phyloP scores from a whole-genome alignment of 805 yeast species.

The Metschnikowia hibisci region DNA sequence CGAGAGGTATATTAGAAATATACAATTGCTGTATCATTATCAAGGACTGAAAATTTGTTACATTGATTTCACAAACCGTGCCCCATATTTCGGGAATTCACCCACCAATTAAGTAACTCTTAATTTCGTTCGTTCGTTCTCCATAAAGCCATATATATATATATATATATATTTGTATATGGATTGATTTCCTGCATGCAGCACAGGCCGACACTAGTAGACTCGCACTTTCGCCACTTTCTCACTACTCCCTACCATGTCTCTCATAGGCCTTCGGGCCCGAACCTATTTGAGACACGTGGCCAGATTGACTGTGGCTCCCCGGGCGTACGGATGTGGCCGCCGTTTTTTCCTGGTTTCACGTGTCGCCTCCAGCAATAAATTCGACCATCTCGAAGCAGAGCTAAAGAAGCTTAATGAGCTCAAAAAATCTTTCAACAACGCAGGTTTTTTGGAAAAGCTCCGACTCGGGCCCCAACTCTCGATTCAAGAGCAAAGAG shows the following conservation, averaged over 20 bases:
- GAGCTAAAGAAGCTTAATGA: conserved; percentile 4
- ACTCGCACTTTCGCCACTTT: conserved; percentile 3
- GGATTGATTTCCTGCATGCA: no score
- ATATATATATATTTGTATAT: no score
- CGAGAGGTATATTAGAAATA: no score
- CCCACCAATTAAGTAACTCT: no score
- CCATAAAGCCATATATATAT: no score
- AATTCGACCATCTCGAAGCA: not conserved
- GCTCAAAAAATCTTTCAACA: conserved; percentile 20
- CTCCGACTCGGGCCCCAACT: conserved; percentile 22
- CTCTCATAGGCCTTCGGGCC: conserved; percentile 4
- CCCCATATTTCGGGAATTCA: no score
- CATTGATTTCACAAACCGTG: no score
- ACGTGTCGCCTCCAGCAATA: conserved; percentile 1
- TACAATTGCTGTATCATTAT: no score
- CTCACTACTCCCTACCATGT: conserved; percentile 3
- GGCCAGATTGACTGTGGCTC: not conserved
- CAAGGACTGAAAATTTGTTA: no score
- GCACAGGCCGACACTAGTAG: not conserved
- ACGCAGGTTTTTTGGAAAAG: conserved; percentile 25
- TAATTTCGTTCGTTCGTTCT: no score
- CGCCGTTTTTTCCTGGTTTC: not conserved
- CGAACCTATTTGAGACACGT: conserved; percentile 1
- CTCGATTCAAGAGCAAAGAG: conserved; percentile 5
- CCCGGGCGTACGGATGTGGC: not conserved